A percentile compares a stretch with the other conserved stretches of the same genome.
Conservation (phyloP, 257 asterid species). For the Solanum commersonii region DNA sequence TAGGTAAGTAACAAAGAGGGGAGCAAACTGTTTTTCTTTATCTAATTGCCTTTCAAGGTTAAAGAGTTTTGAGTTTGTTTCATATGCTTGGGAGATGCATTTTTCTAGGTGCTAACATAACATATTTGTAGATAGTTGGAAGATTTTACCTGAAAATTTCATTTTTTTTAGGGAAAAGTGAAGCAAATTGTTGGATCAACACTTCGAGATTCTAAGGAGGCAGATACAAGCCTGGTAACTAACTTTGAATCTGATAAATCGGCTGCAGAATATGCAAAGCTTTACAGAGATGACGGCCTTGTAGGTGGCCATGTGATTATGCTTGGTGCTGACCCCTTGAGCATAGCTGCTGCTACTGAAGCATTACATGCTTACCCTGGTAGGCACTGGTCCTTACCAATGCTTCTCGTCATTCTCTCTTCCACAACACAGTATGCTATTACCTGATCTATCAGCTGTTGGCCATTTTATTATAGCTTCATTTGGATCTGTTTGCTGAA, state of each 20-base stretch:
- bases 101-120: background rate
- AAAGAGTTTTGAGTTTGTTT: background rate
- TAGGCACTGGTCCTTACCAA: slow-evolving; percentile 3
- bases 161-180: slow-evolving; percentile 76
- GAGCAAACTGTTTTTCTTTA: background rate
- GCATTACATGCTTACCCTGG: slow-evolving; percentile 94
- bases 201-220: slow-evolving; percentile 68
- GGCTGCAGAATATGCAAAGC: slow-evolving; percentile 81
- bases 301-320: slow-evolving; percentile 91
- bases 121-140: background rate
- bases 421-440: background rate
- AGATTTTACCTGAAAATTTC: background rate
- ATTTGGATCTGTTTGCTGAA: background rate
- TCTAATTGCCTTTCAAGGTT: background rate
- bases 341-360: slow-evolving; percentile 73
- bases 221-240: slow-evolving; percentile 60
- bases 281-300: slow-evolving; percentile 72
- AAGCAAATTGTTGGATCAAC: slow-evolving; percentile 99
- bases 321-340: slow-evolving; percentile 95
- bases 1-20: background rate
- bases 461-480: background rate
- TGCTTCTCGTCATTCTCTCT: background rate
- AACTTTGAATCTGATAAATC: slow-evolving; percentile 87
- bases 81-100: background rate
- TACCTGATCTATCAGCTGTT: background rate